These are phyloP conservation scores for Sugiyamaella xylanicola DNA, from an alignment of 1,139 yeast genomes.

Conservation along the genomic window DNA sequence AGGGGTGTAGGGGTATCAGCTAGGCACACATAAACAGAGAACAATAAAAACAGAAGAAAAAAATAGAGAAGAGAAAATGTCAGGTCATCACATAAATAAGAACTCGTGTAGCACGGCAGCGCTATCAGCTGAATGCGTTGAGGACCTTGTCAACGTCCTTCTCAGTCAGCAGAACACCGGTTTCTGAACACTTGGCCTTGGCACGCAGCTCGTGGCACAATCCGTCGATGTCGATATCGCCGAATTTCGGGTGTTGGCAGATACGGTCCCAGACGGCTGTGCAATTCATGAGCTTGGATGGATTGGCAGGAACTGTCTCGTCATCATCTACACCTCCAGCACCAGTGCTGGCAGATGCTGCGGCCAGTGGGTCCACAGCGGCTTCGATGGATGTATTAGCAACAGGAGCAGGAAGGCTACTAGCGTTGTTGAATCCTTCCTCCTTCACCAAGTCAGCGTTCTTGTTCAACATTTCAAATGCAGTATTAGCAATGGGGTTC, in stretches of 20 bases:
- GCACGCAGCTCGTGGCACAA: constrained; percentile 82
- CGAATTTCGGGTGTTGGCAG: constrained; percentile 88
- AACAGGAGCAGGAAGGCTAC: constrained; percentile 3
- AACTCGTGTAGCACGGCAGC: not conserved
- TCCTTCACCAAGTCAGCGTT: constrained; percentile 11
- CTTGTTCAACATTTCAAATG: constrained; percentile 25
- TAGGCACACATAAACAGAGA: not conserved
- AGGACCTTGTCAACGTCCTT: constrained; percentile 72
- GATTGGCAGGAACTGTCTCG: constrained; percentile 37
- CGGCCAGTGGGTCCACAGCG: constrained; percentile 24
- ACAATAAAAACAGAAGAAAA: not conserved
- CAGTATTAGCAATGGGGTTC: constrained; percentile 31
- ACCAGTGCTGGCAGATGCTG: not conserved
- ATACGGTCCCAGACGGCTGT: constrained; percentile 96
- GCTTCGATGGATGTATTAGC: constrained; percentile 3
- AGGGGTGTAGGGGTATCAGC: not conserved
- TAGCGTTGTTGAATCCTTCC: constrained; percentile 20
- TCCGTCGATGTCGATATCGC: constrained; percentile 91
- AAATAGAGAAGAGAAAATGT: constrained; percentile 5
- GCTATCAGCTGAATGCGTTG: constrained; percentile 35
- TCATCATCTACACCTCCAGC: constrained; percentile 36
- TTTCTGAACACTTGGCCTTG: constrained; percentile 95
- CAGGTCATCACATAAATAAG: constrained; percentile 16
- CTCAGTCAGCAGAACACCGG: constrained; percentile 83
- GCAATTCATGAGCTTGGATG: constrained; percentile 59